Evolutionary conservation across 352 stramenopile genomes (phyloP).

Genomic region (Albugo laibachii): DNA sequence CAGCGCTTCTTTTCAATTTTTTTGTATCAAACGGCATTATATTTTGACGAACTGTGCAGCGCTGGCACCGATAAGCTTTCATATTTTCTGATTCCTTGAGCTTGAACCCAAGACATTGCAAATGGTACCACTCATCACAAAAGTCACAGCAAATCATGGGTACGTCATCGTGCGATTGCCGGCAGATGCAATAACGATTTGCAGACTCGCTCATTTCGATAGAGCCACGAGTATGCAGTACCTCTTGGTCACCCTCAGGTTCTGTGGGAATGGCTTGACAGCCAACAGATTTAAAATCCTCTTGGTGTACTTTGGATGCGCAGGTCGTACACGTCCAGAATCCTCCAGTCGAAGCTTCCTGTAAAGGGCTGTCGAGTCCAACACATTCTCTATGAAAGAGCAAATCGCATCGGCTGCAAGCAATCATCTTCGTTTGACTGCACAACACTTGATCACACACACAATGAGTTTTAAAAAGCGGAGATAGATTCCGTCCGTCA

Average conservation of each 20-base stretch:
- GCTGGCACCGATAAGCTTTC: conserved; percentile 51
- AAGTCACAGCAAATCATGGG: conserved; percentile 79
- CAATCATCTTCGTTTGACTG: conserved; percentile 20
- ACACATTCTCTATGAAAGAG: conserved; percentile 50
- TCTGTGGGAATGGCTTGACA: no score
- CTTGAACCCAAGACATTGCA: conserved; percentile 36
- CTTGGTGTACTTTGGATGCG: no score
- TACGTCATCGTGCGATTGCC: conserved; percentile 20
- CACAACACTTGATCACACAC: conserved; percentile 49
- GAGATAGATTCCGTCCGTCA: conserved; percentile 3
- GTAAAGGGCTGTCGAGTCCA: no score
- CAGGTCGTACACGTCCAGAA: no score
- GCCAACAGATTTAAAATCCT: no score
- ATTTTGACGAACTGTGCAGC: conserved; percentile 39
- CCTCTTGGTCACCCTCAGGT: no score
- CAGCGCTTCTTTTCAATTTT: conserved; percentile 16
- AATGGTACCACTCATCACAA: conserved; percentile 77
- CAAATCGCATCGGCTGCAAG: conserved; percentile 23
- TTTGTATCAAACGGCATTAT: conserved; percentile 53
- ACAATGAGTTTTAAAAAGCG: conserved; percentile 23
- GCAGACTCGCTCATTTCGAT: no score
- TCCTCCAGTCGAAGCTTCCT: no score
- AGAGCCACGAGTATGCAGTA: no score
- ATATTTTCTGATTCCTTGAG: conserved; percentile 27
- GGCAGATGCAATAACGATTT: conserved; percentile 40